These are phyloP conservation scores for Cicer chorassanicum DNA, from an alignment of 306 rosid genomes.

Conservation along the genomic window DNA sequence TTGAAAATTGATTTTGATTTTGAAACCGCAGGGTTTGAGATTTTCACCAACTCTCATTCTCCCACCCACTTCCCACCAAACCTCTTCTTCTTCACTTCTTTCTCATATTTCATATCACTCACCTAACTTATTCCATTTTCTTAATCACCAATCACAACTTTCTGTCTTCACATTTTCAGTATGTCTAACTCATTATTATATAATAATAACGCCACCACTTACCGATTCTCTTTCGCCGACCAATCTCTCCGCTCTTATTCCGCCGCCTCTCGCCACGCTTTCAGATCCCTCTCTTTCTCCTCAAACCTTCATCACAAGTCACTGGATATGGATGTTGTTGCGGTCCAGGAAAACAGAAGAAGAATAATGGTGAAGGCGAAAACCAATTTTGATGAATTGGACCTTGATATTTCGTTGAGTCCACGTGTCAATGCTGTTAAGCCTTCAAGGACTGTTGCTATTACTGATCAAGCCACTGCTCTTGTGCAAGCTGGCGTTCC, in stretches of 20 bases:
- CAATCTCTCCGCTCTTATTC: slow-evolving; percentile 2
- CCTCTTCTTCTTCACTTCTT: too few relatives aligned
- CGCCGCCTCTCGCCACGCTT: neutral
- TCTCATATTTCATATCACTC: too few relatives aligned
- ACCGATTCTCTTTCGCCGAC: neutral
- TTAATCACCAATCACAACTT: neutral
- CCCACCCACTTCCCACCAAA: too few relatives aligned
- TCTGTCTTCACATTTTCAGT: neutral
- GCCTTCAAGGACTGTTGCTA: slow-evolving; percentile 86
- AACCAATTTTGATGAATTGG: slow-evolving; percentile 42
- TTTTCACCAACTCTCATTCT: too few relatives aligned
- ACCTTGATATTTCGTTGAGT: slow-evolving; percentile 69
- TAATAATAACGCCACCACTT: neutral
- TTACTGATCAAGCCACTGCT: slow-evolving; percentile 84
- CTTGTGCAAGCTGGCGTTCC: slow-evolving; percentile 89
- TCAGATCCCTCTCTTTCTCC: slow-evolving; percentile 34
- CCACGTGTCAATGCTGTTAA: slow-evolving; percentile 83
- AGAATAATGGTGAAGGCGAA: slow-evolving; percentile 50
- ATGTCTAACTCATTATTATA: neutral
- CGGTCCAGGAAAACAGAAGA: slow-evolving; percentile 1
- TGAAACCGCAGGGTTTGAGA: too few relatives aligned
- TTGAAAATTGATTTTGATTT: too few relatives aligned
- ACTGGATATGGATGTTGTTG: slow-evolving; percentile 33
- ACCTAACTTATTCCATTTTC: too few relatives aligned
- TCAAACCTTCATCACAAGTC: slow-evolving; percentile 27